Evolutionary conservation across 768 basidiomycete species (phyloP).

Genomic region (Mycena alexandri): DNA sequence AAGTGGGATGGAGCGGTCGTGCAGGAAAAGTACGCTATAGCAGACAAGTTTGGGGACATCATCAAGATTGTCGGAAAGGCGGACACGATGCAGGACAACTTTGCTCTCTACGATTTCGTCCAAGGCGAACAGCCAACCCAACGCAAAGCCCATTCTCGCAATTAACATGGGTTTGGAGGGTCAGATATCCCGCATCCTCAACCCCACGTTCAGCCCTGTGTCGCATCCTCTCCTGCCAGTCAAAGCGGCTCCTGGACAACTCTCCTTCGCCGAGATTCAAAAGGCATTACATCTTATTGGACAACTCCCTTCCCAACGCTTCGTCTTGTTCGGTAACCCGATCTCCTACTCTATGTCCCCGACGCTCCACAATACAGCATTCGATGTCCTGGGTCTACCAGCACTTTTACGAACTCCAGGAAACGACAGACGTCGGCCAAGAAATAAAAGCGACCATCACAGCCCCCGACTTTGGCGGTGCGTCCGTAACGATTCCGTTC

Average conservation of each 20-base stretch:
- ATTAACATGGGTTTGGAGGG: constrained; percentile 94
- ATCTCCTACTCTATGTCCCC: constrained; percentile 94
- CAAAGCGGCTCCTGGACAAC: constrained; percentile 93
- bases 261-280: constrained; percentile 90
- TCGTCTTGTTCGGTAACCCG: constrained; percentile 92
- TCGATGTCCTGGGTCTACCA: constrained; percentile 86
- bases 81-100: constrained; percentile 79
- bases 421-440: constrained; percentile 76
- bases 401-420: constrained; percentile 82
- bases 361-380: constrained; percentile 92
- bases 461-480: constrained; percentile 88
- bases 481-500: constrained; percentile 96
- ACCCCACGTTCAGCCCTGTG: constrained; percentile 88
- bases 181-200: constrained; percentile 91
- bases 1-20: constrained; percentile 81
- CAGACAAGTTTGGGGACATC: constrained; percentile 82
- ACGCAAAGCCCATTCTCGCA: constrained; percentile 87
- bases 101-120: constrained; percentile 81
- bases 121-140: constrained; percentile 54
- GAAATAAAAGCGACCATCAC: constrained; percentile 73
- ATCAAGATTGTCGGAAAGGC: constrained; percentile 95
- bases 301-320: constrained; percentile 76
- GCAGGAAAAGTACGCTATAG: constrained; percentile 76
- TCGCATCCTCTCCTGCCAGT: constrained; percentile 90
- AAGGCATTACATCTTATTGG: constrained; percentile 85